Evolutionary conservation across 2,329 filamentous ascomycete genomes (phyloP), one percentile per base, ranked within the genome.

Genomic region (Neofusicoccum kwambonambiense): DNA sequence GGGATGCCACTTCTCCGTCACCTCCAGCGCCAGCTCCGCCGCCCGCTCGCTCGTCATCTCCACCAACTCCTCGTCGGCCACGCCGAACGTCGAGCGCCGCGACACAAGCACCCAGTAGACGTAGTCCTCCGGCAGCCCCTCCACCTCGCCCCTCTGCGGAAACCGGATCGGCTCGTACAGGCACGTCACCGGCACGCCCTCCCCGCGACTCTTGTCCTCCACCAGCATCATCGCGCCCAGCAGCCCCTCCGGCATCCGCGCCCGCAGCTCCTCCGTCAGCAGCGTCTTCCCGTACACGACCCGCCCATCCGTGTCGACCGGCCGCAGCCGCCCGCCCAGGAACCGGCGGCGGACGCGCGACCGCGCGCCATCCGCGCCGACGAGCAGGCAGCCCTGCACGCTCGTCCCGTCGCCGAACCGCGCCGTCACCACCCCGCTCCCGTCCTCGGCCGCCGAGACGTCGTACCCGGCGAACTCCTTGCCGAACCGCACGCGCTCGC

Each of bases 221-320:
- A 65, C 64, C 17, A 68, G 35, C 22, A 39, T 63, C 47, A 71
- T 66, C n/a, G 73, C 31, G 3, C 72, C 67, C 68, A 76, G 73
- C 54, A 73, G 70, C 9, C 67, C 68, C 7, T 66, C 64, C 11
- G 67, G 67, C 8, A 67, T 61, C 0, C 62, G 54, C 12, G 58
- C 51, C 3, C 64, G 22, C 11, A 76, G 64, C 39, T 75, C 72
- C 2, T 63, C 47, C 2, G 70, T 76, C 27, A 79, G 42, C 2
- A 71, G 70, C 1, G 78, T 80, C 66, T 79, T 80, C 19, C 79
- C 79, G 60, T 77, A 82, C 11, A 81, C 72, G 31, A 75, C 74
- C 11, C 76, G 70, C 15, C 73, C 73, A 8, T 74, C 71, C 0
- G 78, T 78, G 65, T 82, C 79, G 4, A 81, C 56, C 4, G 73